Evolutionary conservation across 306 rosid genomes (phyloP).

Genomic region (Begonia peltatifolia): DNA sequence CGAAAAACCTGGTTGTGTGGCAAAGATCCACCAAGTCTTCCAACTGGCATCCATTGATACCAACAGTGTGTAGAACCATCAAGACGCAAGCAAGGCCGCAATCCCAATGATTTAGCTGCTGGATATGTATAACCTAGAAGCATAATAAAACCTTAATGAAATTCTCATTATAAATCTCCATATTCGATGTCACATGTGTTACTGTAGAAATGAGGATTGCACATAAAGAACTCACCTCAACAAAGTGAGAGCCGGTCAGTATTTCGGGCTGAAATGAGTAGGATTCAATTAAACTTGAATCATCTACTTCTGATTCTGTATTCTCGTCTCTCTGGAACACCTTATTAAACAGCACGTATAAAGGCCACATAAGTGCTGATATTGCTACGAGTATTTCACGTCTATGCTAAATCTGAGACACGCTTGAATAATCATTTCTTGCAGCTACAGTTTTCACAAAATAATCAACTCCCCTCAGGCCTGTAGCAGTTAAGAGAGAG

Average conservation of each 20-base stretch:
- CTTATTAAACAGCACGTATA: slow-evolving; percentile 56
- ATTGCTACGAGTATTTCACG: slow-evolving; percentile 13
- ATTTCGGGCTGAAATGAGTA: slow-evolving; percentile 24
- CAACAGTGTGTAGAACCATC: slow-evolving; percentile 64
- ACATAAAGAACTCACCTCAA: slow-evolving; percentile 43
- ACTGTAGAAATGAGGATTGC: slow-evolving; percentile 1
- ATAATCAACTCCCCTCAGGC: too few species aligned
- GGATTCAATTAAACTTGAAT: slow-evolving; percentile 30
- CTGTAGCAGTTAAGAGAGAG: too few species aligned
- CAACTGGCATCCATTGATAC: slow-evolving; percentile 36
- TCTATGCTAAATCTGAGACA: slow-evolving; percentile 7
- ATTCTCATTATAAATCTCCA: background rate
- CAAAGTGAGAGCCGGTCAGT: slow-evolving; percentile 30
- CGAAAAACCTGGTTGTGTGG: slow-evolving; percentile 57
- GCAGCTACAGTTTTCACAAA: too few species aligned
- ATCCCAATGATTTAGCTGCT: slow-evolving; percentile 85
- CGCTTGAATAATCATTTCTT: too few species aligned
- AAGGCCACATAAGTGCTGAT: slow-evolving; percentile 71
- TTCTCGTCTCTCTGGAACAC: slow-evolving; percentile 39
- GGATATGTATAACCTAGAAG: slow-evolving; percentile 70
- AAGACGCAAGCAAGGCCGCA: slow-evolving; percentile 91
- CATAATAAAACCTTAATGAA: slow-evolving; percentile 15
- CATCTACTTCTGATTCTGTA: slow-evolving; percentile 24
- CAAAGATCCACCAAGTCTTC: slow-evolving; percentile 55
- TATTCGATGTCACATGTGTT: background rate